Evolutionary conservation across 2,329 filamentous ascomycete species (phyloP), one percentile per base, ranked within the genome.

Genomic region (Claviceps maximensis): DNA sequence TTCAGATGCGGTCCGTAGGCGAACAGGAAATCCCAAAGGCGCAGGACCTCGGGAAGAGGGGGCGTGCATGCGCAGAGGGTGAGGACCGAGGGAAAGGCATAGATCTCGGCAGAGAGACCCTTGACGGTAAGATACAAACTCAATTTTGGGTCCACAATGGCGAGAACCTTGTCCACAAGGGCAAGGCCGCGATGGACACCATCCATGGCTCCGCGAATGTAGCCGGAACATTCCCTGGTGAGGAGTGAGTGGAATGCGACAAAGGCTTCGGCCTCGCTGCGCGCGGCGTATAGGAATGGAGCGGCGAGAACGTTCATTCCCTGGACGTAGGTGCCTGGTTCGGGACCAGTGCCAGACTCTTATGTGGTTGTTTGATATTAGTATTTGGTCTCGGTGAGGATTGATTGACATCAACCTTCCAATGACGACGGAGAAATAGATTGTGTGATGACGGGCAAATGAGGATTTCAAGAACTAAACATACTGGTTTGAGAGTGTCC

Each of bases 301-400:
- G 93, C 93, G 10, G 90, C 91, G 17, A 98, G 79, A 42, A 98
- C 93, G 65, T 98, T 98, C 91, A 98, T 97, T 59, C 93, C 93
- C 69, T 98, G 93, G 2, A 98, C 91, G 62, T 98, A 98, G 42
- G 87, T 90, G 33, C 89, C 88, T 12, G 87, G 79, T 60, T 88
- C 84, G 33, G 73, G 71, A 2, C 72, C 74, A 21, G 67, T 63
- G 54, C 77, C 78, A 7, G 74, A 73, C 57, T 84, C 81, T 58
- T 84, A 77, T 56, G 7, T 9, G 17, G 40, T 82, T 76, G 84
- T 80, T 81, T 0, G 78, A 83, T 29, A 21, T 51, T 46, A 54
- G 41, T 25, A 50, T 15, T n/a, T 15, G 15, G 17, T 15, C 17
- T 51, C 17, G 17, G 9, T 17, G 40, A 36, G 49, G 15, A 10